Evolutionary conservation across 139 green algal species (phyloP), one percentile per base, ranked within the genome.

Genomic region (Auxenochlorella pyrenoidosa): DNA sequence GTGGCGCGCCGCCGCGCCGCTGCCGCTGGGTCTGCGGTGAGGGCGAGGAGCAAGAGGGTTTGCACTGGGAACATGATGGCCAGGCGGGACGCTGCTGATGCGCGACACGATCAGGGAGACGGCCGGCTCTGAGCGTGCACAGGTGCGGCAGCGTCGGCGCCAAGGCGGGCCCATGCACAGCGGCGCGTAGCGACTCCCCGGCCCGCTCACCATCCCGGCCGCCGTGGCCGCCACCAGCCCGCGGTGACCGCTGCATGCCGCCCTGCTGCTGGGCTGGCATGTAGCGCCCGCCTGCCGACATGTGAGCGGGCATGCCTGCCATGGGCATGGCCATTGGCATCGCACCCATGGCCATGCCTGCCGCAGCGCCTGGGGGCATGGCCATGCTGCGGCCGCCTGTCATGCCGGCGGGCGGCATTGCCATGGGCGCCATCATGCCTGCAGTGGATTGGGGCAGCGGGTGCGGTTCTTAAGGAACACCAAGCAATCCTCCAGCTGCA

Each of bases 361-460:
- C 70, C 28, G 34, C 34, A 6, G 34, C 13, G 34, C 34, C 70
- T 4, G 70, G 34, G 38, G 70, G 34, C 34, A 60, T 63, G 43
- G 6, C 28, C 75, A 81, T 81, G 75, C 44, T 30, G 44, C 75
- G 75, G 12, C 75, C 78, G 13, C 12, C 21, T 40, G 43, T 47
- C 36, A 51, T 75, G 80, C 63, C 75, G 30, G 43, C 58, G 0
- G 36, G 58, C 63, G 59, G 58, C 79, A 84, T 84, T 22, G 58
- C 34, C 54, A 84, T 59, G 3, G 10, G 18, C 38, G 47, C 63
- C 79, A 84, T 84, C 73, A 79, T 79, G 40, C 70, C 70, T 77
- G 54, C 54, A 58, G 12, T 12, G 12, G 47, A 58, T 58, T 6
- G 12, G 47, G 47, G 47, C 47, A 58, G 8, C 47, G 47, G 47